Base-by-base conservation (phyloP, 129 eudicot species). In the Helichrysum umbraculigerum region DNA sequence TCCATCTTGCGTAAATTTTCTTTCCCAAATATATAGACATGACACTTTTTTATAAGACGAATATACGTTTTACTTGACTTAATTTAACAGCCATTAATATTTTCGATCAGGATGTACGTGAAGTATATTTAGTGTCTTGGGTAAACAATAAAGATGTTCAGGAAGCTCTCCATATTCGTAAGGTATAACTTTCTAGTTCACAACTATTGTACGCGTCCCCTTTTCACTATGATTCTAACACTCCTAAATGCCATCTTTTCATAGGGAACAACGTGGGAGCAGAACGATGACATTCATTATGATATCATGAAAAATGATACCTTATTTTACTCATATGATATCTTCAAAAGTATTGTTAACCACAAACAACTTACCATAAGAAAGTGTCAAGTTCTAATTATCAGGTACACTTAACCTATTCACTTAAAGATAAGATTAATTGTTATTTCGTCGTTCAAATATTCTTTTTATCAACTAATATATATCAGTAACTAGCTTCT, bases 101-200 rank as follows among this genome's bases (percentile, higher is more conserved):
- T n/a, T n/a, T n/a, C n/a, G n/a, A n/a, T 39, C 44, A 51, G 57
- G 57, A 15, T 6, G 4, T 4, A 14, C 17, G 19, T 51, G 19
- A 51, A 4, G 0, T 12, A 51, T 51, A 11, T 51, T 3, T 51
- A 14, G 19, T 11, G 4, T 11, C 19, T 51, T 51, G 57, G 19
- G 57, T 16, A 16, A 51, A 51, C 19, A 16, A 51, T 16, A 2
- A 51, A 51, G 57, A 51, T 51, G 57, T 51, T 14, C 57, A 2
- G 19, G 6, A 51, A 14, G 83, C 74, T 79, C 78, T 79, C 14
- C 35, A 82, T 41, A 73, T 85, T 67, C 89, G 82, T 66, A 73
- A 82, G 66, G 89, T 85, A 52, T 7, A 39, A 39, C 11, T 39
- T 39, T 39, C 10, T n/a, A n/a, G n/a, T n/a, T n/a, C n/a, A n/a